Conservation (phyloP, 2,329 filamentous ascomycete genomes). For the Aspergillus neotritici region DNA sequence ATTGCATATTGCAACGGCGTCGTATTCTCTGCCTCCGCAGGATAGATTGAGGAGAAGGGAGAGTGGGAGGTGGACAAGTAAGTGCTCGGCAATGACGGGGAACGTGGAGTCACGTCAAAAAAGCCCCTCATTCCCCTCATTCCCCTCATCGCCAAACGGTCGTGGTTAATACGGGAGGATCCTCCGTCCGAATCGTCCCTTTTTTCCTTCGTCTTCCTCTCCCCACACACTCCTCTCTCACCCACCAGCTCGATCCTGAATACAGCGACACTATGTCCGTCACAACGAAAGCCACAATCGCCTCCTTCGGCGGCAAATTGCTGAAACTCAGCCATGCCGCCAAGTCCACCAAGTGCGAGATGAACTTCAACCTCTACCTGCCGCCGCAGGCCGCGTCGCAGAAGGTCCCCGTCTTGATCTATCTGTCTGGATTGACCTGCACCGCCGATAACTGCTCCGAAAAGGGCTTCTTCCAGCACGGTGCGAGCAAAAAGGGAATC, state of each 20-base stretch:
- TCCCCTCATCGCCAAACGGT: conserved; percentile 6
- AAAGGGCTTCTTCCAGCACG: conserved; percentile 85
- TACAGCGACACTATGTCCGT: conserved; percentile 61
- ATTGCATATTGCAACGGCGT: no score
- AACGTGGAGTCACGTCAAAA: no score
- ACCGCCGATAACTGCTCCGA: conserved; percentile 74
- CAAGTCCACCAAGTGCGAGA: conserved; percentile 71
- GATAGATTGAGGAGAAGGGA: conserved; percentile 1
- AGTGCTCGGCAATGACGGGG: no score
- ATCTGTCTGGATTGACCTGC: conserved; percentile 90
- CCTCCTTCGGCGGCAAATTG: conserved; percentile 88
- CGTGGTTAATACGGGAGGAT: neutral
- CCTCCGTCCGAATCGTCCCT: conserved; percentile 17
- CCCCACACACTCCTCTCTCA: neutral
- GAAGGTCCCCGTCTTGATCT: conserved; percentile 81
- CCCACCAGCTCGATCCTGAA: neutral
- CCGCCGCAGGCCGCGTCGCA: conserved; percentile 61
- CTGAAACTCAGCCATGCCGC: conserved; percentile 89
- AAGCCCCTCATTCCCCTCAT: conserved; percentile 20
- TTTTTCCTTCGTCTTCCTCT: conserved; percentile 3
- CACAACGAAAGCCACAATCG: conserved; percentile 82
- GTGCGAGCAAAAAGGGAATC: conserved; percentile 72
- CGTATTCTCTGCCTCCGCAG: neutral
- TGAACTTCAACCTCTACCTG: conserved; percentile 89
- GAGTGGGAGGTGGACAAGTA: conserved; percentile 8